Conservation (phyloP, 108 stramenopile genomes). For the Thalassiosira profunda region DNA sequence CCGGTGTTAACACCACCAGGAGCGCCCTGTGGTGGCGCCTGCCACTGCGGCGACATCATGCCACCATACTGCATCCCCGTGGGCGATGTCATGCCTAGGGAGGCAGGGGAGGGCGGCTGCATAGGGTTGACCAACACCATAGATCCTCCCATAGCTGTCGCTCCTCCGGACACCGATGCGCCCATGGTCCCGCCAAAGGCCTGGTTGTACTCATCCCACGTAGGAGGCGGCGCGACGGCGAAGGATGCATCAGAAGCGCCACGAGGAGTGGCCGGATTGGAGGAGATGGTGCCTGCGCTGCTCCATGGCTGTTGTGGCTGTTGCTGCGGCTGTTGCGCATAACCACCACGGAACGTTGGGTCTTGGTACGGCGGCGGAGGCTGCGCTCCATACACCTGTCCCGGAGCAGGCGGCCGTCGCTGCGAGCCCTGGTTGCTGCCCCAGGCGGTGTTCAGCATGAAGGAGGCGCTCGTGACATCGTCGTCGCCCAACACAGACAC, state of each 20-base stretch:
- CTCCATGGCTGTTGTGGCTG: constrained; percentile 4
- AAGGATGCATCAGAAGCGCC: constrained; percentile 25
- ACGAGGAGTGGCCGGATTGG: background rate
- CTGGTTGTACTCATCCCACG: constrained; percentile 45
- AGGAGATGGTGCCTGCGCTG: background rate
- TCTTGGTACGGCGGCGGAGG: too few species aligned
- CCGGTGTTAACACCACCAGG: background rate
- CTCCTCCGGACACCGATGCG: constrained; percentile 6
- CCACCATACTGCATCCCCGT: constrained; percentile 7
- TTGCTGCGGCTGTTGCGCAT: background rate
- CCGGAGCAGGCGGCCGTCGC: background rate
- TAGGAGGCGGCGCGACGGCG: constrained; percentile 36
- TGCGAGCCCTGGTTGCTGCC: background rate
- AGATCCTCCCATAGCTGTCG: background rate
- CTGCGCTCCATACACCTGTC: too few species aligned
- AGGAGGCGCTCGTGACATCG: constrained; percentile 41
- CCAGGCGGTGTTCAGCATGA: constrained; percentile 29
- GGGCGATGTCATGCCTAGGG: constrained; percentile 19
- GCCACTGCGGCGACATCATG: constrained; percentile 17
- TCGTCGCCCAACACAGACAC: constrained; percentile 47
- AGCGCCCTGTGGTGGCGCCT: constrained; percentile 11
- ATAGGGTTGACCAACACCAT: background rate
- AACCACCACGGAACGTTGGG: background rate
- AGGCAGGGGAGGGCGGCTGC: background rate
- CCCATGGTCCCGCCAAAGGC: constrained; percentile 39